Evolutionary conservation across 441 rosid genomes (phyloP), one percentile per base, ranked within the genome.

Genomic region (Populus hybrid): DNA sequence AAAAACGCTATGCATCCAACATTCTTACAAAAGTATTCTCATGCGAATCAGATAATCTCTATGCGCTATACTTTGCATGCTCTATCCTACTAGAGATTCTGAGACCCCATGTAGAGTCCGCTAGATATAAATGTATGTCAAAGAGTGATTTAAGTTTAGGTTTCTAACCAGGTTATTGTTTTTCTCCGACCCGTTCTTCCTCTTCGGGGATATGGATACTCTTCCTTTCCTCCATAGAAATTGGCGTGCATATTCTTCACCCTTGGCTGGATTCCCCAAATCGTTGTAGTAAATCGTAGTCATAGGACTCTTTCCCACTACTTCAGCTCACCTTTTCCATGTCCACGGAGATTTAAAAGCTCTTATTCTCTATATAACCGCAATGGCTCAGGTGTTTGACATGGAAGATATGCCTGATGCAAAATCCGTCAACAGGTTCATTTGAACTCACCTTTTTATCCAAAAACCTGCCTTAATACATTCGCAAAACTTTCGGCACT

Each of bases 281-380:
- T 93, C 98, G 63, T 93, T 95, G 89, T 93, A 95, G 83, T 78
- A n/a, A 85, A 81, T 85, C 97, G 78, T 93, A 93, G 80, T 91
- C 98, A 70, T 95, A 95, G n/a, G 24, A 91, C 94, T 84, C 98
- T 88, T 78, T 95, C 98, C 98, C 98, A 93, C 73, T 93, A 94
- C 71, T 84, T 88, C 69, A 91, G 86, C 84, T 83, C 86, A 26
- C 88, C 88, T 36, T 77, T 84, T 7, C 90, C 92, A 72, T 89
- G 78, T 69, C 95, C 98, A 12, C 90, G 85, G 19, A 95, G 87
- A 77, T 83, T 85, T 7, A 75, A 61, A 1, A 95, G 88, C 79
- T 95, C 98, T 79, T 89, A 87, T 85, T 87, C 88, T 82, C 98
- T 87, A 70, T 85, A 85, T 65, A 76, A 85, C 65, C 85, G 86